Evolutionary conservation across 495 filamentous ascomycete species (phyloP).

Genomic region (Annulohypoxylon moriforme): DNA sequence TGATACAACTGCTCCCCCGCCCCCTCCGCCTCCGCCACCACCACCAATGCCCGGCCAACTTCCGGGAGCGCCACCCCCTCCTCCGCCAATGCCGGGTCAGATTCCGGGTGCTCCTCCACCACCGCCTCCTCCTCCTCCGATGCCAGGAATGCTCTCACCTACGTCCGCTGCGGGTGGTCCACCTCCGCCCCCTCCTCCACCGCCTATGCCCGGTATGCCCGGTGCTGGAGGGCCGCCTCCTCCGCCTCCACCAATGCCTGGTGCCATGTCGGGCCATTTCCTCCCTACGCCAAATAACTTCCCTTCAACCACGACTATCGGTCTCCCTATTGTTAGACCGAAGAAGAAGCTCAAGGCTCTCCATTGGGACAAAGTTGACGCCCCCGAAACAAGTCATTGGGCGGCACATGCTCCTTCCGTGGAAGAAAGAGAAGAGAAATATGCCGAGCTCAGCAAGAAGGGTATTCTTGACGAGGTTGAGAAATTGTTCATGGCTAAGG

Average conservation of each 20-base stretch:
- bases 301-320: slow-evolving; percentile 52
- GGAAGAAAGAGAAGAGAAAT: slow-evolving; percentile 92
- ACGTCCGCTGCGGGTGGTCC: slow-evolving; percentile 44
- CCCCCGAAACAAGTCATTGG: slow-evolving; percentile 95
- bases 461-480: slow-evolving; percentile 98
- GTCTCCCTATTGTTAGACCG: slow-evolving; percentile 81
- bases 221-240: slow-evolving; percentile 61
- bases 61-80: slow-evolving; percentile 59
- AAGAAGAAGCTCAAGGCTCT: slow-evolving; percentile 99
- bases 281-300: slow-evolving; percentile 59
- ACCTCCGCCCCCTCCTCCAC: slow-evolving; percentile 67
- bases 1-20: slow-evolving; percentile 59
- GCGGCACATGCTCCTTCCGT: slow-evolving; percentile 83
- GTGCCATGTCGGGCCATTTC: slow-evolving; percentile 66
- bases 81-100: slow-evolving; percentile 63
- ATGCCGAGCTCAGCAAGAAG: slow-evolving; percentile 88
- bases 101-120: slow-evolving; percentile 60
- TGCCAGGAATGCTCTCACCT: slow-evolving; percentile 56
- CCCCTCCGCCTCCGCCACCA: slow-evolving; percentile 62
- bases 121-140: slow-evolving; percentile 65
- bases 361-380: slow-evolving; percentile 99
- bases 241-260: slow-evolving; percentile 60
- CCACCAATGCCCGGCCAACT: slow-evolving; percentile 61
- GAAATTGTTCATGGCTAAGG: slow-evolving; percentile 96
- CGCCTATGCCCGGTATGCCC: slow-evolving; percentile 56